Percentiles rank a stretch among this genome's conserved stretches.
phyloP scores from a whole-genome alignment of 768 basidiomycete species.

The Suillus luteus region DNA sequence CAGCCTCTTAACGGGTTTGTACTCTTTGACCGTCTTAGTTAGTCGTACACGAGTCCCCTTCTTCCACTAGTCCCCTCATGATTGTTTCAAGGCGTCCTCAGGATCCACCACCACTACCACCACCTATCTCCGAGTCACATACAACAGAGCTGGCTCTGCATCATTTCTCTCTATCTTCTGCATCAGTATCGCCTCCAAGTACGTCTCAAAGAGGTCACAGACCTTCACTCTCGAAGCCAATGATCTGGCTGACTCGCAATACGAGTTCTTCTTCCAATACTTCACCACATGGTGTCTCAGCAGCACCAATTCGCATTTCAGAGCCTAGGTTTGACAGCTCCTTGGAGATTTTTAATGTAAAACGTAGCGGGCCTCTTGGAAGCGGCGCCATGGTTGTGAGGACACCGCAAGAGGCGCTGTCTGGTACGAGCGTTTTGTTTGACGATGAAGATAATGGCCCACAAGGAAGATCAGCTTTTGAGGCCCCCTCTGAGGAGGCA shows the following conservation, averaged over 20 bases:
- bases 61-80: conserved; percentile 20
- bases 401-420: conserved; percentile 79
- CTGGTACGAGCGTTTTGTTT: conserved; percentile 25
- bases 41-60: conserved; percentile 8
- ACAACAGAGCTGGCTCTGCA: conserved; percentile 32
- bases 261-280: conserved; percentile 34
- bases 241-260: conserved; percentile 45
- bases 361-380: conserved; percentile 57
- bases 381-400: conserved; percentile 73
- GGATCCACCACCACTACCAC: conserved; percentile 17
- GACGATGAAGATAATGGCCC: conserved; percentile 19
- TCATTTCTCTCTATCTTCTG: conserved; percentile 17
- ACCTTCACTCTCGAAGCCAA: conserved; percentile 42
- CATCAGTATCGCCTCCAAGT: conserved; percentile 31
- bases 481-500: conserved; percentile 20
- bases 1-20: conserved; percentile 29
- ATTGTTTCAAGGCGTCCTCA: conserved; percentile 27
- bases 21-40: conserved; percentile 1
- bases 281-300: conserved; percentile 23
- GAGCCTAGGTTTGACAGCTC: conserved; percentile 43
- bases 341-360: conserved; percentile 31
- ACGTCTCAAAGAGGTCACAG: conserved; percentile 34
- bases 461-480: conserved; percentile 13
- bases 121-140: conserved; percentile 14
- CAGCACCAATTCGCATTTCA: conserved; percentile 43